These are phyloP conservation scores for Lasiodiplodia sp. DNA, from an alignment of 2,329 filamentous ascomycete species.

Conservation along the genomic window DNA sequence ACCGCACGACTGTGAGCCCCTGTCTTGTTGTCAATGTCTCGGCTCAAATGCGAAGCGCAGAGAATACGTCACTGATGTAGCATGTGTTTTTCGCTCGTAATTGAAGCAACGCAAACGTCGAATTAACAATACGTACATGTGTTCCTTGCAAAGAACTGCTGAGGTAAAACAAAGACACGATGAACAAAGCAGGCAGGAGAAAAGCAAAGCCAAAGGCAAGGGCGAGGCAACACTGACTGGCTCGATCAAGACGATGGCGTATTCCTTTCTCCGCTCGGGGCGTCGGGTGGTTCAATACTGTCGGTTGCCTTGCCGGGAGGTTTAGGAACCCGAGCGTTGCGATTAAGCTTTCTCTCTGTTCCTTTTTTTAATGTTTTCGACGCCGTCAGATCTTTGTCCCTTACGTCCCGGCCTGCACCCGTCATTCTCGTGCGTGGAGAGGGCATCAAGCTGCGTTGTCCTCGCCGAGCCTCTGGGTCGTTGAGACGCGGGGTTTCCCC, in stretches of 20 bases:
- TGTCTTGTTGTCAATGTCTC: background rate
- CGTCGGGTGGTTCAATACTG: background rate
- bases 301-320: background rate
- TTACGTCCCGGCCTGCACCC: background rate
- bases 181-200: background rate
- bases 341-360: slow-evolving; percentile 17
- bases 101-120: too few relatives aligned
- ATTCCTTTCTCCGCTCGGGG: background rate
- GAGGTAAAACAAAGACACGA: too few relatives aligned
- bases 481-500: slow-evolving; percentile 20
- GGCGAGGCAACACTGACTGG: background rate
- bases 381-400: slow-evolving; percentile 15
- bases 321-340: slow-evolving; percentile 12
- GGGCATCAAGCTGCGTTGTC: slow-evolving; percentile 1
- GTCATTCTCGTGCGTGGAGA: background rate
- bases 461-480: background rate
- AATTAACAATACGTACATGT: too few relatives aligned
- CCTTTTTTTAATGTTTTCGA: slow-evolving; percentile 1
- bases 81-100: too few relatives aligned
- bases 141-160: too few relatives aligned
- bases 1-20: background rate
- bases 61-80: background rate
- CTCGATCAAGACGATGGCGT: background rate
- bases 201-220: background rate
- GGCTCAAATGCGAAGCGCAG: background rate